A percentile compares a stretch with the other conserved stretches of the same genome.
These are phyloP conservation scores for Myrica gale DNA, from an alignment of 306 rosid genomes.

Conservation along the genomic window DNA sequence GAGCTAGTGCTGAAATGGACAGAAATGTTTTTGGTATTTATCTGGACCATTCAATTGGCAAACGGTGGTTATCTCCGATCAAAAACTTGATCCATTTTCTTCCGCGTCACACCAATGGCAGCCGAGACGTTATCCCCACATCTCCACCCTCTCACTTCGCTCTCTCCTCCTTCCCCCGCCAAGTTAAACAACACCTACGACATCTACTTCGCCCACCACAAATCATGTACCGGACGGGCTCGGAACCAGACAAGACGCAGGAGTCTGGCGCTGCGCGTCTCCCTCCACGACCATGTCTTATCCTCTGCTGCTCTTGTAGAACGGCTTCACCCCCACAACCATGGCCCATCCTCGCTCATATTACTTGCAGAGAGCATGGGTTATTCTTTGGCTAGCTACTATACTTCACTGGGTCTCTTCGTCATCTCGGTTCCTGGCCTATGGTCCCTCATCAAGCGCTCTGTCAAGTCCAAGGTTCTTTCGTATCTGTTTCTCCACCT, in stretches of 20 bases:
- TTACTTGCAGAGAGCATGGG: conserved; percentile 53
- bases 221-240: conserved; percentile 31
- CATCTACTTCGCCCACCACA: conserved; percentile 6
- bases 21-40: background rate
- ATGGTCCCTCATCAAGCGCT: conserved; percentile 98
- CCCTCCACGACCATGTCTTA: conserved; percentile 43
- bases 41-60: background rate
- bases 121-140: conserved; percentile 1
- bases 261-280: conserved; percentile 34
- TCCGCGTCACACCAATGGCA: background rate
- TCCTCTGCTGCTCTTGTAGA: conserved; percentile 32
- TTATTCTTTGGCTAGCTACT: conserved; percentile 82
- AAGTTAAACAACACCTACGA: background rate
- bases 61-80: background rate
- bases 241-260: conserved; percentile 25
- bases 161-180: conserved; percentile 1
- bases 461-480: conserved; percentile 83
- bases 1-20: background rate
- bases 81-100: background rate
- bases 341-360: conserved; percentile 33
- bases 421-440: conserved; percentile 92
- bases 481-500: background rate
- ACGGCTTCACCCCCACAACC: conserved; percentile 28
- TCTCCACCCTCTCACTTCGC: background rate
- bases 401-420: conserved; percentile 91